These are phyloP conservation scores for Penicillium nucicola DNA, from an alignment of 495 filamentous ascomycete species.

Conservation along the genomic window DNA sequence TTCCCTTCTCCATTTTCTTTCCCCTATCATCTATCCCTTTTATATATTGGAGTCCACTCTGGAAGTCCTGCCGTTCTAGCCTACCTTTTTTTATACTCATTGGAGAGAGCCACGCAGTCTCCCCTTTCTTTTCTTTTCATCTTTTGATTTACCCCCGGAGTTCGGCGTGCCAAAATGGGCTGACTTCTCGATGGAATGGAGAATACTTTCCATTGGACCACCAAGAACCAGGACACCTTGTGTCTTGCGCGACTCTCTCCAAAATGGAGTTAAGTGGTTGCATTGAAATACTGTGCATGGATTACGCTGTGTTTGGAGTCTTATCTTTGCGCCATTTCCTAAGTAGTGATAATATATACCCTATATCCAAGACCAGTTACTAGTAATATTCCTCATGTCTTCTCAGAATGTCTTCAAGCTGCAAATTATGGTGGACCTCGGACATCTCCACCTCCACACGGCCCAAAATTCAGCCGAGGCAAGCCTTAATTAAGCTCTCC, in stretches of 20 bases:
- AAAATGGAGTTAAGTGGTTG: constrained; percentile 10
- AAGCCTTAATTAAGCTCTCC: not conserved
- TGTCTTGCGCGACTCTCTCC: constrained; percentile 13
- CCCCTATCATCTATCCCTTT: not conserved
- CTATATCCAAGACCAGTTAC: constrained; percentile 5
- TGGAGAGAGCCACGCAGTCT: constrained; percentile 2
- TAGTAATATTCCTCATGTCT: no score
- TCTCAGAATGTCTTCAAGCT: no score
- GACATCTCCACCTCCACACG: not conserved
- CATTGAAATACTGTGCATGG: constrained; percentile 8
- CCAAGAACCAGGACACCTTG: not conserved
- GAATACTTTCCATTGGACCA: not conserved
- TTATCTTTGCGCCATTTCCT: constrained; percentile 7
- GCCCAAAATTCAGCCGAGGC: not conserved
- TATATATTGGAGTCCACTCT: not conserved
- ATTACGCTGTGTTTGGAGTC: constrained; percentile 8
- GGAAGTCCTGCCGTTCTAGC: constrained; percentile 2
- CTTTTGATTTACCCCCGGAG: constrained; percentile 12
- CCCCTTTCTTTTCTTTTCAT: not conserved
- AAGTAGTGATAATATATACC: constrained; percentile 29
- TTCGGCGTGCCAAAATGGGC: constrained; percentile 19
- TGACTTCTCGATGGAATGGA: not conserved
- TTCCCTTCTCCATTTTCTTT: not conserved
- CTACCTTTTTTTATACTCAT: not conserved
- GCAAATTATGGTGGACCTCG: not conserved